Evolutionary conservation across 352 stramenopile species (phyloP), one percentile per base, ranked within the genome.

Genomic region (Phytophthora rubi): DNA sequence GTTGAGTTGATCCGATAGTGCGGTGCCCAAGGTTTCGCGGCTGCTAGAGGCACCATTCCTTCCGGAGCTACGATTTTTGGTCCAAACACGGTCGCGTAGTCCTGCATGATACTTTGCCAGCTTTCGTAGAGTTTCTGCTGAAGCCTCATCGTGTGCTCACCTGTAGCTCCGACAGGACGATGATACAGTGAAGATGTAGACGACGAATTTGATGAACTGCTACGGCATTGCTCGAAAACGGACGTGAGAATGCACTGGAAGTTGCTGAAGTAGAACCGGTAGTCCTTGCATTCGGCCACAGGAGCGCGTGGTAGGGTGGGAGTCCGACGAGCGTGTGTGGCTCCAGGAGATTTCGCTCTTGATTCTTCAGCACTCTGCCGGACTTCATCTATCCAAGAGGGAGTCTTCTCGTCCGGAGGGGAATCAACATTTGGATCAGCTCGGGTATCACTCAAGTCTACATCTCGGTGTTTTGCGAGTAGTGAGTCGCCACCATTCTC

Each of bases 1-100:
- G 79, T 87, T 8, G 85, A 93, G 54, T 95, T 95, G 62, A 97
- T 90, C 1, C 89, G 87, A 52, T 94, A 97, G 53, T 93, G 82
- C 4, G 86, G 81, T 0, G 75, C 86, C 71, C 52, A 91, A 5
- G 73, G 78, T 21, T 73, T 77, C 2, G 67, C 75, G 48, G 70
- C 61, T 42, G 69, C 63, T 15, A 62, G 16, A 6, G 79, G 69
- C 0, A 82, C 53, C 55, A 86, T 83, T 8, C 65, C 76, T 35
- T 69, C 69, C 2, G 71, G 69, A 4, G 68, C 76, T 3, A 66
- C 62, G 54, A 78, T 87, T 18, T 77, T 77, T 6, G 48, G 59
- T 1, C 82, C 83, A 72, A 97, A 97, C 5, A 95, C 87, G 0
- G 88, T 94, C 16, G 84, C 76, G 60, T 97, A 97, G 76, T 97